Base-by-base conservation (phyloP, 495 filamentous ascomycete genomes). In the Hypomontagnella submonticulosa region DNA sequence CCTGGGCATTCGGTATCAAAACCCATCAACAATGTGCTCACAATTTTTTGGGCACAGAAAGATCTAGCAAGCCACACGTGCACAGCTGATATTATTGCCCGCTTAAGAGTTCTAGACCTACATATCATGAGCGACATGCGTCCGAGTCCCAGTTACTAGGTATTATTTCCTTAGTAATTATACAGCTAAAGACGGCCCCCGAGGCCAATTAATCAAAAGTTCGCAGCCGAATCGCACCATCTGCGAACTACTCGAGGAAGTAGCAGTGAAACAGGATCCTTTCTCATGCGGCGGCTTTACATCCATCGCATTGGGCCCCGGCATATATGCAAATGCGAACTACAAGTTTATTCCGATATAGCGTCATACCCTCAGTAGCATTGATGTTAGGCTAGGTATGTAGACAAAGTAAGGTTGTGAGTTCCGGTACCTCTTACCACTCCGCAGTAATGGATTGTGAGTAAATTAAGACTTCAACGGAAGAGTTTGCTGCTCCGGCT, bases 221-320 rank as follows among this genome's bases (percentile, higher is more conserved):
- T 58, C 41, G n/a, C 34, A 18, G 41, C 18, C 32, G 49, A 48
- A 49, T 60, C 65, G 59, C 49, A 30, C 58, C 59, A 60, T 55
- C 16, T 34, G 36, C 34, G 30, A 59, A 13, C 42, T 49, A 43
- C 12, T 30, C 49, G 50, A 63, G 53, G 55, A 58, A 68, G 43
- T 54, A 9, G 37, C 55, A 34, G 30, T 68, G 55, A 63, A 68
- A 68, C 55, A 13, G 46, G 34, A 55, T 61, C 60, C 66, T 61
- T 33, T 33, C 16, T 43, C 33, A 34, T 56, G 55, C 55, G 56
- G 59, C 56, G 43, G 42, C 46, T 55, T 52, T 34, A 51, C n/a
- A n/a, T n/a, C n/a, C 60, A 50, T 30, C 20, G 59, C 60, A 53
- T 55, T 18, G 42, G 54, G 42, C 37, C 42, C 65, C 38, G 42